Conservation (phyloP, 345 rosid genomes). For the Durio zibethinus region DNA sequence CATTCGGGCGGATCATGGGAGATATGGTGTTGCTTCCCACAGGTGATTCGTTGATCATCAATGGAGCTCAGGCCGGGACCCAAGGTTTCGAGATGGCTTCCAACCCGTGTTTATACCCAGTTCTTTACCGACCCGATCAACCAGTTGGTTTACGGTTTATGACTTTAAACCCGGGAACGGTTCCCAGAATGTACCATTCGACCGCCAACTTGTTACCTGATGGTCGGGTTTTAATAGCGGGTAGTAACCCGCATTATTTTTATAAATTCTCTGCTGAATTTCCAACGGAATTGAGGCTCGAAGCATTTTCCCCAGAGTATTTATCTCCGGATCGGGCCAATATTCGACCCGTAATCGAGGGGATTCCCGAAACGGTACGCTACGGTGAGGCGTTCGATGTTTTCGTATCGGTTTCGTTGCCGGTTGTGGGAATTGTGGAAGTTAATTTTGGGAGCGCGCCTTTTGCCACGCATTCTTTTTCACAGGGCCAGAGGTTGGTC, state of each 20-base stretch:
- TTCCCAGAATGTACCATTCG: slow-evolving; percentile 88
- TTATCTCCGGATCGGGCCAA: slow-evolving; percentile 70
- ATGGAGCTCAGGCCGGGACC: slow-evolving; percentile 82
- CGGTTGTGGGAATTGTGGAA: slow-evolving; percentile 67
- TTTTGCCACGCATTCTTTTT: slow-evolving; percentile 80
- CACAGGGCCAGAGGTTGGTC: slow-evolving; percentile 79
- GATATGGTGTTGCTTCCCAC: slow-evolving; percentile 90
- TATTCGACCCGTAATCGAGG: slow-evolving; percentile 60
- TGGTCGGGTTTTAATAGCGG: slow-evolving; percentile 73
- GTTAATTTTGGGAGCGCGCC: slow-evolving; percentile 66
- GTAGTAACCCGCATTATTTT: slow-evolving; percentile 83
- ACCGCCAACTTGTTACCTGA: slow-evolving; percentile 86
- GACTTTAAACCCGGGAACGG: slow-evolving; percentile 69
- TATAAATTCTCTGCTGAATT: slow-evolving; percentile 56
- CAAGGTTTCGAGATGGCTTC: slow-evolving; percentile 72
- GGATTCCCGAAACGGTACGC: slow-evolving; percentile 46
- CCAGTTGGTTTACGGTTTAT: slow-evolving; percentile 61
- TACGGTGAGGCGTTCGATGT: slow-evolving; percentile 49
- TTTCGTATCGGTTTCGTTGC: slow-evolving; percentile 51
- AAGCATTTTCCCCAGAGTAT: slow-evolving; percentile 88
- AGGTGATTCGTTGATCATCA: slow-evolving; percentile 64
- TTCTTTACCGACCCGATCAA: slow-evolving; percentile 61
- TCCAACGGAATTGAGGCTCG: slow-evolving; percentile 79
- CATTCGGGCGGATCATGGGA: slow-evolving; percentile 86
- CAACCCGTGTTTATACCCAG: slow-evolving; percentile 55